Evolutionary conservation across 2,329 filamentous ascomycete genomes (phyloP).

Genomic region (Ophiosphaerella herpotricha): DNA sequence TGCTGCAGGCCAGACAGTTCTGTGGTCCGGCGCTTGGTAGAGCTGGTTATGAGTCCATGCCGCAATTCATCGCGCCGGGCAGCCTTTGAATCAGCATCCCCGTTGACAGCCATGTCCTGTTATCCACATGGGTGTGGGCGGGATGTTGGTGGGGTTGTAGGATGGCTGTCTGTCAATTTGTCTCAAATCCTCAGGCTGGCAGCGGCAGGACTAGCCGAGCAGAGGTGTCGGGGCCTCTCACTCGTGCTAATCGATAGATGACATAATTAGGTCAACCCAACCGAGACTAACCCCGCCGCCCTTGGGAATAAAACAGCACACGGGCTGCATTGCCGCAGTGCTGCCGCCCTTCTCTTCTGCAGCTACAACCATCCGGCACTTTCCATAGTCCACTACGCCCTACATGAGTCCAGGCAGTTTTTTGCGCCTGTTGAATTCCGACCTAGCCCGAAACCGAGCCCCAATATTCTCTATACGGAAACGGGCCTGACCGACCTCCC

Average conservation of each 20-base stretch:
- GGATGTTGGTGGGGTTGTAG: conserved; percentile 30
- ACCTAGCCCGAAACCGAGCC: conserved; percentile 42
- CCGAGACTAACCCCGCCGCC: conserved; percentile 1
- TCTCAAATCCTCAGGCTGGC: conserved; percentile 17
- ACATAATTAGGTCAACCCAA: conserved; percentile 14
- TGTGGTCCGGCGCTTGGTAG: conserved; percentile 53
- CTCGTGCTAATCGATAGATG: conserved; percentile 9
- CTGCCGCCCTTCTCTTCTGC: conserved; percentile 3
- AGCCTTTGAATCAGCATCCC: conserved; percentile 37
- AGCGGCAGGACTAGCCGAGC: conserved; percentile 32
- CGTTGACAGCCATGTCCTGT: conserved; percentile 44
- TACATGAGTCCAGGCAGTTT: conserved; percentile 37
- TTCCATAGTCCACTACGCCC: conserved; percentile 24
- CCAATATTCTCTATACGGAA: conserved; percentile 43
- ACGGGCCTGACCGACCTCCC: conserved; percentile 22
- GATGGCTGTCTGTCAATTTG: conserved; percentile 25
- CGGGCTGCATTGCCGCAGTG: too few relatives aligned
- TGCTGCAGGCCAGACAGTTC: conserved; percentile 53
- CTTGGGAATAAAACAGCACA: too few relatives aligned
- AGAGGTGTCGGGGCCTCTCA: not conserved
- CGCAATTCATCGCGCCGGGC: conserved; percentile 44
- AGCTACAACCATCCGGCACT: not conserved
- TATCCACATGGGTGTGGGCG: conserved; percentile 36
- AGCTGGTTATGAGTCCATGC: conserved; percentile 52
- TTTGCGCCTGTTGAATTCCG: conserved; percentile 34